Conservation (phyloP, 2,329 filamentous ascomycete species). For the Curvularia lunata region DNA sequence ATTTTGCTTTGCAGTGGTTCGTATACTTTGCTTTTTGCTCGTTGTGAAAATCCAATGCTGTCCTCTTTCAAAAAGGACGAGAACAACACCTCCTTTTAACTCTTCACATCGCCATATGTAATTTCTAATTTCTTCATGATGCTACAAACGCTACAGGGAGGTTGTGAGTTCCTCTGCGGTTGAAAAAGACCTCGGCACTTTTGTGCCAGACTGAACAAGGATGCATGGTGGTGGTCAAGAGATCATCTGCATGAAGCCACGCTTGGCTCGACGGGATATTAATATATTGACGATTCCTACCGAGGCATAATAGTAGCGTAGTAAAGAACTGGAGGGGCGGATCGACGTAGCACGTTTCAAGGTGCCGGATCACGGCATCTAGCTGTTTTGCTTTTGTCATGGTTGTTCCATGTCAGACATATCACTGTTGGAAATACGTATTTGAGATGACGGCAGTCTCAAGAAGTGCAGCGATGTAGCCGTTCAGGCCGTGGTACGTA, state of each 20-base stretch:
- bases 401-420: neutral
- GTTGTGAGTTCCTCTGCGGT: neutral
- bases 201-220: slow-evolving; percentile 6
- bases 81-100: slow-evolving; percentile 2
- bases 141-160: neutral
- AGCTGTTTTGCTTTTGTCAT: neutral
- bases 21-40: neutral
- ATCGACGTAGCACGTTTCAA: neutral
- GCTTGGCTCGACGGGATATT: slow-evolving; percentile 1
- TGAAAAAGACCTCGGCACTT: slow-evolving; percentile 8
- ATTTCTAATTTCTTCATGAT: neutral
- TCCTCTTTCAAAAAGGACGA: neutral
- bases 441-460: neutral
- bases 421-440: neutral
- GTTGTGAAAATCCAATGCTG: neutral
- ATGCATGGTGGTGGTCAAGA: slow-evolving; percentile 2
- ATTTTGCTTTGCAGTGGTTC: neutral
- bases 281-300: slow-evolving; percentile 4
- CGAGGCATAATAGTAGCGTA: slow-evolving; percentile 1
- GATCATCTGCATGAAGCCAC: slow-evolving; percentile 7
- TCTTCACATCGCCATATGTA: neutral
- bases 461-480: neutral
- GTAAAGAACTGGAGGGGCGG: neutral
- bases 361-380: neutral
- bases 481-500: neutral